These are phyloP conservation scores for Fragilariopsis cylindrus DNA, from an alignment of 108 stramenopile genomes.

Conservation along the genomic window DNA sequence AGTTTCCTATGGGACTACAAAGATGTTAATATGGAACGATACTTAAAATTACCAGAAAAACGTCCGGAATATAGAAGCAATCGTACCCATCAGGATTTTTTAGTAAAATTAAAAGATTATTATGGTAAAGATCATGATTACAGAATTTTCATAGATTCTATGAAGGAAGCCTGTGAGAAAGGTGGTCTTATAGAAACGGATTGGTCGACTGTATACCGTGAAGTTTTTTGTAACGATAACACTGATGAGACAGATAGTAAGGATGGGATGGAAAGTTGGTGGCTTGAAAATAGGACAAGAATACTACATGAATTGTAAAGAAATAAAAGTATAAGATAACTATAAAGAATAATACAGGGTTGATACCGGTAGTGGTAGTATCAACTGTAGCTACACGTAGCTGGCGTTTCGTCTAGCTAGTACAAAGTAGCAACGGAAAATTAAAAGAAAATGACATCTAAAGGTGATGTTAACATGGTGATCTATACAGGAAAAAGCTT, in stretches of 20 bases:
- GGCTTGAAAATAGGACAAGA: slow-evolving; percentile 63
- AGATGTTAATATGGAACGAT: slow-evolving; percentile 63
- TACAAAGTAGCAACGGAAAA: too few relatives aligned
- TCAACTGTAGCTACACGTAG: too few relatives aligned
- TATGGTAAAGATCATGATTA: slow-evolving; percentile 34
- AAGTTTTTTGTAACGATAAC: slow-evolving; percentile 35
- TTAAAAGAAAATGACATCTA: too few relatives aligned
- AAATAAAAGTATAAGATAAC: not conserved
- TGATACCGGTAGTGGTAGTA: not conserved
- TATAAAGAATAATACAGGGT: not conserved
- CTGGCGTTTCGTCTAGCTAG: too few relatives aligned
- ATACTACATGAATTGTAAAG: slow-evolving; percentile 26
- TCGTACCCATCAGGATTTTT: slow-evolving; percentile 82
- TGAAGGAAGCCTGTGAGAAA: slow-evolving; percentile 31
- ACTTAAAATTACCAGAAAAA: slow-evolving; percentile 83
- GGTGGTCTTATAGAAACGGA: slow-evolving; percentile 39
- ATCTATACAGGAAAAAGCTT: too few relatives aligned
- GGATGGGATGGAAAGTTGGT: slow-evolving; percentile 56
- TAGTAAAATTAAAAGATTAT: slow-evolving; percentile 63
- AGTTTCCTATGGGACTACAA: slow-evolving; percentile 92
- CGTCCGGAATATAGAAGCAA: slow-evolving; percentile 89
- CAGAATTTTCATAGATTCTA: slow-evolving; percentile 43
- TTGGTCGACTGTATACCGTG: slow-evolving; percentile 44
- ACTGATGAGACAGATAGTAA: not conserved
- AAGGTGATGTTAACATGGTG: too few relatives aligned